A percentile compares a stretch with the other conserved stretches of the same genome.
Evolutionary conservation across 768 basidiomycete species (phyloP).

Genomic region (Tremella yokohamensis): DNA sequence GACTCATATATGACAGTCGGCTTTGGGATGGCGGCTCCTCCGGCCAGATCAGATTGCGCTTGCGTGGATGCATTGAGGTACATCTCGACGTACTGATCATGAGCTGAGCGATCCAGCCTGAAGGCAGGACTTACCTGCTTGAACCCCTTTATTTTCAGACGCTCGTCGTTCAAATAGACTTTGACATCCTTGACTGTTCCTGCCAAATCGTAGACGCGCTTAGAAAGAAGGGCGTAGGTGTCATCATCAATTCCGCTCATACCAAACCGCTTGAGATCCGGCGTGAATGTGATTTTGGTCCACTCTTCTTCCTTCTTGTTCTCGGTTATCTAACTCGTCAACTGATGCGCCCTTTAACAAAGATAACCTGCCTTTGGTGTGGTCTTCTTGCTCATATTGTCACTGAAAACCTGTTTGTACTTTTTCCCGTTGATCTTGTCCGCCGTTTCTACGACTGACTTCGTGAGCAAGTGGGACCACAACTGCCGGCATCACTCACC

Average conservation of each 20-base stretch:
- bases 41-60: constrained; percentile 65
- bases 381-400: constrained; percentile 86
- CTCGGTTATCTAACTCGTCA: constrained; percentile 65
- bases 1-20: constrained; percentile 77
- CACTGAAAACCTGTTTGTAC: constrained; percentile 89
- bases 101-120: neutral
- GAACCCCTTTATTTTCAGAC: constrained; percentile 89
- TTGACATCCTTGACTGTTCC: constrained; percentile 92
- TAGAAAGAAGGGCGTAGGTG: constrained; percentile 78
- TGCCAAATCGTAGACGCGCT: constrained; percentile 94
- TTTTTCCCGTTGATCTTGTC: constrained; percentile 80
- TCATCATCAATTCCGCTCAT: constrained; percentile 87
- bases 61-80: constrained; percentile 76
- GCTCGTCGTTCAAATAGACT: constrained; percentile 86
- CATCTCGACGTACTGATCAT: constrained; percentile 79
- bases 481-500: constrained; percentile 49
- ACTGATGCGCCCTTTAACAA: neutral
- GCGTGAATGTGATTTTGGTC: constrained; percentile 87
- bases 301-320: constrained; percentile 82
- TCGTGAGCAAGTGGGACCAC: neutral
- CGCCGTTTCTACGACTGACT: constrained; percentile 75
- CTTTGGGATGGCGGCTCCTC: constrained; percentile 74
- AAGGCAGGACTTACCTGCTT: constrained; percentile 55
- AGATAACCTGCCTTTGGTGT: constrained; percentile 62
- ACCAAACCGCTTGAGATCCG: constrained; percentile 85